Evolutionary conservation across 2,329 filamentous ascomycete genomes (phyloP).

Genomic region (Monascus ruber): DNA sequence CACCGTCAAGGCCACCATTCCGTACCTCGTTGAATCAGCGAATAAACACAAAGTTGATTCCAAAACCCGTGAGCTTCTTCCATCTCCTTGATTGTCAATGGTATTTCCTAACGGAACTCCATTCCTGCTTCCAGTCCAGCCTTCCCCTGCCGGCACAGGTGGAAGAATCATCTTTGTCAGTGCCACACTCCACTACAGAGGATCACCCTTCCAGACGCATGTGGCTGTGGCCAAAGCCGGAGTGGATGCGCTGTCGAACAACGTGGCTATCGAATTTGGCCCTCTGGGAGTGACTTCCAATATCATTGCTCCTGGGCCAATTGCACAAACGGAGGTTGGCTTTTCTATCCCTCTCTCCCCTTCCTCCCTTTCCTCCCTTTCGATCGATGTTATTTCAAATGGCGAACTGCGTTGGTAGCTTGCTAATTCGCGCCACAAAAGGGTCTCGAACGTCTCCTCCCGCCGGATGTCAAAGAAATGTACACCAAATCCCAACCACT

Average conservation of each 20-base stretch:
- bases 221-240: constrained; percentile 86
- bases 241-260: constrained; percentile 72
- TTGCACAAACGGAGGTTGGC: constrained; percentile 61
- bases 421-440: constrained; percentile 3
- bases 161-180: constrained; percentile 84
- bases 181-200: constrained; percentile 83
- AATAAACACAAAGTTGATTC: constrained; percentile 49
- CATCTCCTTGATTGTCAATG: background rate
- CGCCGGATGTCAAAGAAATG: constrained; percentile 40
- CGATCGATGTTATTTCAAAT: too few species aligned
- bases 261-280: constrained; percentile 78
- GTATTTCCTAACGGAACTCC: too few species aligned
- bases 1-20: constrained; percentile 82
- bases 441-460: constrained; percentile 55
- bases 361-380: too few species aligned
- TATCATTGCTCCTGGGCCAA: constrained; percentile 77
- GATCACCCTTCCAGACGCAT: constrained; percentile 74
- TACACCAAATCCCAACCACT: constrained; percentile 50
- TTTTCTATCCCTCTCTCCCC: background rate
- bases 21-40: constrained; percentile 67
- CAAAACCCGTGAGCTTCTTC: constrained; percentile 32
- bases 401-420: too few species aligned
- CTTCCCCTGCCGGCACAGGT: constrained; percentile 46
- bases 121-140: constrained; percentile 11
- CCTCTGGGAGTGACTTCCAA: constrained; percentile 80